Percentiles rank a stretch among this genome's conserved stretches.
These are phyloP conservation scores for Epithemia pelagica DNA, from an alignment of 108 stramenopile species.

Conservation along the genomic window DNA sequence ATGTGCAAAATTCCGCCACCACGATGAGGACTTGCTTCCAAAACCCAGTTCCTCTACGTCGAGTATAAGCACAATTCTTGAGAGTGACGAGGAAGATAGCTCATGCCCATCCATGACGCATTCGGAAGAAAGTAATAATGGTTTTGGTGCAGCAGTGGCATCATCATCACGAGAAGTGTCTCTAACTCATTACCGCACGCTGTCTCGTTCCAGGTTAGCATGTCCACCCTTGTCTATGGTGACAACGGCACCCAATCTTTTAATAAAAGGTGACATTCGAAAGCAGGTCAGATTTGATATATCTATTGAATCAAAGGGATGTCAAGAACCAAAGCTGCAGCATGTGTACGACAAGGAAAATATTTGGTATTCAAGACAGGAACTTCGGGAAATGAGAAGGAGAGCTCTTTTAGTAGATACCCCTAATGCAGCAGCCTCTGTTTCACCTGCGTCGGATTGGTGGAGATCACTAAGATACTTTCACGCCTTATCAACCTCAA, in stretches of 20 bases:
- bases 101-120: neutral
- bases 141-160: neutral
- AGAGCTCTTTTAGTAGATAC: neutral
- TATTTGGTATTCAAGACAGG: neutral
- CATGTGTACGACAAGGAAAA: neutral
- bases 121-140: neutral
- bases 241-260: neutral
- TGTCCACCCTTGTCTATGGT: neutral
- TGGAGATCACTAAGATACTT: neutral
- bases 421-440: neutral
- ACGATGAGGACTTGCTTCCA: neutral
- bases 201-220: neutral
- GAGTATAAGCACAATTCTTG: neutral
- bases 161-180: neutral
- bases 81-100: neutral
- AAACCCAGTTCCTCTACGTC: neutral
- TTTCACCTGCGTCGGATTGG: neutral
- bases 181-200: neutral
- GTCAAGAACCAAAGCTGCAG: neutral
- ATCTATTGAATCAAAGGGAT: neutral
- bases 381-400: neutral
- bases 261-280: neutral
- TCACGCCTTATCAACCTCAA: neutral
- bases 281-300: neutral
- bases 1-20: neutral